Percentiles rank a stretch among this genome's conserved stretches.
Evolutionary conservation across 1,284 basidiomycete species (phyloP).

Genomic region (Neonothopanus nambi): DNA sequence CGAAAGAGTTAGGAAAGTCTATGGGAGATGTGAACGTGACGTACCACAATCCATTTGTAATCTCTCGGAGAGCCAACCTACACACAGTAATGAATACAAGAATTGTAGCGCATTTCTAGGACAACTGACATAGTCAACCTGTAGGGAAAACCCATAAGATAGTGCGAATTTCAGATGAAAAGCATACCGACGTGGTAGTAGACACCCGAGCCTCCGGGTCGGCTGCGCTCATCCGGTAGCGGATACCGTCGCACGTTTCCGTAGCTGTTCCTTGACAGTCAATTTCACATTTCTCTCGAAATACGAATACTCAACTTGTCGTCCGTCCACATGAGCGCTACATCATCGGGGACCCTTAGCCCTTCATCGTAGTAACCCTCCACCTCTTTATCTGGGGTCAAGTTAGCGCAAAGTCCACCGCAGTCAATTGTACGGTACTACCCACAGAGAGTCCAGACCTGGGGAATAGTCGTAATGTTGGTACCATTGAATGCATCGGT

Average conservation of each 20-base stretch:
- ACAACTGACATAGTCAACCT: slow-evolving; percentile 51
- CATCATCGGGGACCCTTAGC: slow-evolving; percentile 54
- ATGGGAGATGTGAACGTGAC: slow-evolving; percentile 15
- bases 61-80: slow-evolving; percentile 56
- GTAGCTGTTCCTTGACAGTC: slow-evolving; percentile 37
- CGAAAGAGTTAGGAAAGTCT: neutral
- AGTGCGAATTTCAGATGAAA: too few species aligned
- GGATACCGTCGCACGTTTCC: slow-evolving; percentile 64
- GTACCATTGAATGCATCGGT: slow-evolving; percentile 50
- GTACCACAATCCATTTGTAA: slow-evolving; percentile 62
- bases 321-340: slow-evolving; percentile 61
- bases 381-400: slow-evolving; percentile 56
- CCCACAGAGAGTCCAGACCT: slow-evolving; percentile 66
- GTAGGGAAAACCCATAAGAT: neutral
- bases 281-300: neutral
- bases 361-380: slow-evolving; percentile 68
- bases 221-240: slow-evolving; percentile 47
- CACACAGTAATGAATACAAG: neutral
- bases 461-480: slow-evolving; percentile 55
- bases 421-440: slow-evolving; percentile 9
- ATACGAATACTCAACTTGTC: slow-evolving; percentile 44
- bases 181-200: slow-evolving; percentile 59
- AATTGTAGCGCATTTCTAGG: neutral
- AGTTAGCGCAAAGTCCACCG: neutral
- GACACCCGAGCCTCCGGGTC: slow-evolving; percentile 65